Conservation (phyloP, 2,329 filamentous ascomycete genomes). For the Trichoderma harzianum region DNA sequence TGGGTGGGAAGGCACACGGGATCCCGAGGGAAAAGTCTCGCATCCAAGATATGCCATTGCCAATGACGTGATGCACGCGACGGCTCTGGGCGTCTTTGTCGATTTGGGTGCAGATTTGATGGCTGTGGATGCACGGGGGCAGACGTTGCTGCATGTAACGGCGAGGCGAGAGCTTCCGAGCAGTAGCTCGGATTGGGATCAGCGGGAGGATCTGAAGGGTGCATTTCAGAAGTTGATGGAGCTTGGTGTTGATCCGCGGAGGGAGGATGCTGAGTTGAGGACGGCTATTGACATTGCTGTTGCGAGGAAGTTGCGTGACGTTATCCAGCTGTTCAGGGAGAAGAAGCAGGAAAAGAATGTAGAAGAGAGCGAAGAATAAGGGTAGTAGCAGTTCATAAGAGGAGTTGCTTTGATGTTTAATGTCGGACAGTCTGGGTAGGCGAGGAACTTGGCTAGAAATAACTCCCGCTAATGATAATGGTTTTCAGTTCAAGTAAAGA, state of each 20-base stretch:
- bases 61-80: background rate
- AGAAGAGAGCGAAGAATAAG: background rate
- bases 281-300: constrained; percentile 5
- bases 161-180: background rate
- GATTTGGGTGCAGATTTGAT: background rate
- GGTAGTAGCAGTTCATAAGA: background rate
- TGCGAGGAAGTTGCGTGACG: background rate
- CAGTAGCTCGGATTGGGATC: background rate
- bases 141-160: background rate
- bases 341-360: background rate
- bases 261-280: background rate
- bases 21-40: background rate
- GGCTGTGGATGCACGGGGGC: background rate
- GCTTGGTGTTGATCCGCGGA: background rate
- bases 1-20: background rate
- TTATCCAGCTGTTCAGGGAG: background rate
- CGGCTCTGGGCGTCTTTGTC: background rate
- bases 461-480: background rate
- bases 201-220: background rate
- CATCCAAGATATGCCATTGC: background rate
- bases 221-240: background rate
- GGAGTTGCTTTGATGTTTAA: background rate
- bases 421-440: background rate
- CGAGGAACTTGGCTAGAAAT: background rate
- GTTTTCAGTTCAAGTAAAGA: background rate